These are phyloP conservation scores for Stephania cephalantha DNA, from an alignment of 164 flowering plant species.

Conservation along the genomic window DNA sequence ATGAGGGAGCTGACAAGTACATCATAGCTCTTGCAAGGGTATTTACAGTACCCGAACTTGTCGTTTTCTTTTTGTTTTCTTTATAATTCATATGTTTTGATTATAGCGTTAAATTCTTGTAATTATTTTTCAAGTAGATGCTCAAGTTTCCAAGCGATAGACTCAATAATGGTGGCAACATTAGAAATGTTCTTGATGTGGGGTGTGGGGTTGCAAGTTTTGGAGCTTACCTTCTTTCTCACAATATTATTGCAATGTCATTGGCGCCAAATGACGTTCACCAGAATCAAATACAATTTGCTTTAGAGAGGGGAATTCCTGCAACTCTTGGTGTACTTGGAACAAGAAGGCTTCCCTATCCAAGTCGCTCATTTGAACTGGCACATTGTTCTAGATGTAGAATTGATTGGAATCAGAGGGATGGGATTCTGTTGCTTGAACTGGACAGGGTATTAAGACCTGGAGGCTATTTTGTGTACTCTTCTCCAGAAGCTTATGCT, in stretches of 20 bases:
- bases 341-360: constrained; percentile 10
- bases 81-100: not conserved
- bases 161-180: constrained; percentile 8
- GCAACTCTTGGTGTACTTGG: constrained; percentile 8
- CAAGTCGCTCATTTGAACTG: constrained; percentile 7
- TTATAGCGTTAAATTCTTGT: not conserved
- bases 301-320: constrained; percentile 12
- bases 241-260: constrained; percentile 8
- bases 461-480: constrained; percentile 10
- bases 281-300: constrained; percentile 10
- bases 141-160: constrained; percentile 9
- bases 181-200: constrained; percentile 5
- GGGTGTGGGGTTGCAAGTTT: constrained; percentile 14
- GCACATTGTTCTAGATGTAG: constrained; percentile 13
- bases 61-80: not conserved
- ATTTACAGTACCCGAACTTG: not conserved
- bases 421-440: constrained; percentile 11
- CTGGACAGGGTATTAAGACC: constrained; percentile 8
- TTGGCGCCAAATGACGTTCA: constrained; percentile 11
- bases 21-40: constrained; percentile 69
- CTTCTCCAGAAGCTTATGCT: constrained; percentile 10
- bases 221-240: constrained; percentile 10
- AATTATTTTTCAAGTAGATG: not conserved
- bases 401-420: constrained; percentile 11
- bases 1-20: constrained; percentile 84